These are phyloP conservation scores for Lagenidium sp. DNA, from an alignment of 352 stramenopile genomes.

Conservation along the genomic window DNA sequence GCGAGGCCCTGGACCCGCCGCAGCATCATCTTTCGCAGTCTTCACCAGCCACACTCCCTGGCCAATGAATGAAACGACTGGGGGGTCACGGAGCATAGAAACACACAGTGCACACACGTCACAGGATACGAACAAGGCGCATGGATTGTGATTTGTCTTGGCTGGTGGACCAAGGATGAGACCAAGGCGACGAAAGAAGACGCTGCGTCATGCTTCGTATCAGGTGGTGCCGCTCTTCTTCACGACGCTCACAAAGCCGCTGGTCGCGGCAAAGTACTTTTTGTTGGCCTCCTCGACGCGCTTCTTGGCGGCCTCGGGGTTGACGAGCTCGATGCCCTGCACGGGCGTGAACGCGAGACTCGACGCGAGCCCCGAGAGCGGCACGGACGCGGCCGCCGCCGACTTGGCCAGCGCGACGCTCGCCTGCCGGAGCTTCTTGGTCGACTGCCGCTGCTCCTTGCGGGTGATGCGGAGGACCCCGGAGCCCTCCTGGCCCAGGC, in stretches of 20 bases:
- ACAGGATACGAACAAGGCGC: too few relatives aligned
- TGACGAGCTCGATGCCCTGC: slow-evolving; percentile 96
- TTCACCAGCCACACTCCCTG: too few relatives aligned
- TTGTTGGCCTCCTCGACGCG: slow-evolving; percentile 92
- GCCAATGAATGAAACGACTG: too few relatives aligned
- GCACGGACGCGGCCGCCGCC: too few relatives aligned
- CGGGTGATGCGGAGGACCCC: slow-evolving; percentile 79
- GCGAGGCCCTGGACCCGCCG: slow-evolving; percentile 44
- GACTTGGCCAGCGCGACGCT: slow-evolving; percentile 60
- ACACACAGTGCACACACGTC: too few relatives aligned
- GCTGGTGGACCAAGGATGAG: too few relatives aligned
- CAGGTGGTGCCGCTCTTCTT: too few relatives aligned
- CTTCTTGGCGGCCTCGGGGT: slow-evolving; percentile 92
- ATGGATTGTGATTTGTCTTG: too few relatives aligned
- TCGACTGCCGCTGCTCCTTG: slow-evolving; percentile 89
- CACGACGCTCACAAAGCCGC: slow-evolving; percentile 94
- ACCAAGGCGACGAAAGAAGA: background rate
- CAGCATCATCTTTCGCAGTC: too few relatives aligned
- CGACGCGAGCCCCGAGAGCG: slow-evolving; percentile 88
- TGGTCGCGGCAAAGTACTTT: slow-evolving; percentile 95
- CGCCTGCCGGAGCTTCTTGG: slow-evolving; percentile 90
- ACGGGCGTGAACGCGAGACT: slow-evolving; percentile 97
- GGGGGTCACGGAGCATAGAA: too few relatives aligned
- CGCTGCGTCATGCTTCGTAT: too few relatives aligned
- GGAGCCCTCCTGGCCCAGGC: slow-evolving; percentile 86